Base-by-base conservation (phyloP, 345 rosid genomes). In the Salix brachista region DNA sequence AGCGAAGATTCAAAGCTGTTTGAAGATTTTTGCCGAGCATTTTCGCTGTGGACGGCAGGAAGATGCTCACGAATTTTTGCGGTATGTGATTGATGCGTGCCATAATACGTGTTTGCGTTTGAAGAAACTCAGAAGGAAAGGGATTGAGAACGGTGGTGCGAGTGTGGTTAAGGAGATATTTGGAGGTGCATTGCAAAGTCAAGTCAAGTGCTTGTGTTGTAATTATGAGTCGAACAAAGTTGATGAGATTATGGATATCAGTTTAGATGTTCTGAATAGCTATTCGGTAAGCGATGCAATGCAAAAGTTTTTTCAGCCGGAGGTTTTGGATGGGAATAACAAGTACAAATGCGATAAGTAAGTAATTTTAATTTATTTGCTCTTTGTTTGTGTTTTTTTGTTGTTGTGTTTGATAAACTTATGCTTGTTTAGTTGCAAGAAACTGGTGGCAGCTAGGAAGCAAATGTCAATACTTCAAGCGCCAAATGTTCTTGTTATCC, bases 201-300 rank as follows among this genome's bases (percentile, higher is more conserved):
- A 94, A 86, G 93, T 96, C 21, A 94, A 92, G 87, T 96, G 99
- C 77, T 80, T 92, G 85, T 85, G 93, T 3, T 96, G 99, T 60
- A 89, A 94, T 76, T 83, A 81, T 0, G 98, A 94, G 85, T 93
- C 98, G 0, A 94, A 94, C 85, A 96, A 94, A 84, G 88, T 94
- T 2, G 99, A 96, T 82, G 98, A 96, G 83, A 92, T 92, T 76
- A 94, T 96, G 98, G 99, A 96, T 87, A 88, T 96, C 58, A 94
- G 96, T 82, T 92, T 96, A 72, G 99, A 94, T 48, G 82, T 96
- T 77, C 78, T 89, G 84, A 82, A 88, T 67, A 81, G 92, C 72
- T 80, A 34, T 83, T 94, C 99, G 1, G 81, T 96, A 18, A 84
- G 84, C 75, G 98, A 96, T 13, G 95, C 98, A 0, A 78, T 96